Evolutionary conservation across 768 basidiomycete species (phyloP), one percentile per base, ranked within the genome.

Genomic region (Lentinula detonsa): DNA sequence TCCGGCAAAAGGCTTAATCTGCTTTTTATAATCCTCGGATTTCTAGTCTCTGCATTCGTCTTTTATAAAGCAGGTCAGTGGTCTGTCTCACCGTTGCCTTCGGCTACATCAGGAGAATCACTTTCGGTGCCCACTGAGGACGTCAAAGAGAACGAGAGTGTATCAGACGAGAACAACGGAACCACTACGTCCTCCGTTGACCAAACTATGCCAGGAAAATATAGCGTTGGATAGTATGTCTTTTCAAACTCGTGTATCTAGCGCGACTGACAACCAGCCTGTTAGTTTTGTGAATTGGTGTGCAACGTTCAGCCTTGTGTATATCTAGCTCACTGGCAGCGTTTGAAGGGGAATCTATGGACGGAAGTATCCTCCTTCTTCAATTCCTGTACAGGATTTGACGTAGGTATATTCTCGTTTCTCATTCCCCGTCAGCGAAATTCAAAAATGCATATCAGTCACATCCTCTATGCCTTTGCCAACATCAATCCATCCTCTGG

Each of bases 381-480:
- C 83, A 53, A 93, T 98, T 63, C 97, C 95, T 10, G 83, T 74
- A 2, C 72, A 90, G 18, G 87, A 95, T 70, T 82, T 99, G 66
- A 98, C 96, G 90, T 91, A 74, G 64, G n/a, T n/a, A 86, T 76
- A 39, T 16, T 11, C 23, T n/a, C 40, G 39, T 52, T 57, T 28
- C 39, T 35, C 59, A 18, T 61, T 15, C 21, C 21, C 35, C 33
- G 48, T 48, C 16, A 64, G 13, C 35, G 46, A 28, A 51, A 35
- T 18, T 45, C 28, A 45, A 51, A 51, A 11, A 57, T 69, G 49
- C 52, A 48, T 61, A 43, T 37, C 33, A 92, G 90, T 28, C 95
- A 96, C 72, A 85, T 96, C 66, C 85, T 95, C 39, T 94, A 95
- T 69, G 92, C 95, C 1, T 98, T 98, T 66, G 97, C 93, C 18